Evolutionary conservation across 2,329 filamentous ascomycete genomes (phyloP).

Genomic region (Ceratocystis cubensis): DNA sequence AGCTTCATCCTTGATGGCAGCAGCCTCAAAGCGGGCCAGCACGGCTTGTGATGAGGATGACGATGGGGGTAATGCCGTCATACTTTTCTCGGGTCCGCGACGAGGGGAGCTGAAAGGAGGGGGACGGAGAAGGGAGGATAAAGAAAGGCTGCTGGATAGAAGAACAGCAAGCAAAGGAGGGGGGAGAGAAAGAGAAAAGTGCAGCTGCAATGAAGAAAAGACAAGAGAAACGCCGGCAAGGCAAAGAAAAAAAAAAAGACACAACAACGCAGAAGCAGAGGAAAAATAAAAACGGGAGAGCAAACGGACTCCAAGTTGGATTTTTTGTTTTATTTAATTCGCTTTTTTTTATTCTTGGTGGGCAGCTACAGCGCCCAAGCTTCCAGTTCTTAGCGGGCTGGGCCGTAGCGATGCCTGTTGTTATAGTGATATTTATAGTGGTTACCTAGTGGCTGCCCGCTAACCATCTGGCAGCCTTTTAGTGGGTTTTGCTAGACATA

Average conservation of each 20-base stretch:
- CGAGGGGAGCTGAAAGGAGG: neutral
- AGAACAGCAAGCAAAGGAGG: neutral
- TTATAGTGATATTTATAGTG: neutral
- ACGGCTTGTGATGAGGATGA: slow-evolving; percentile 13
- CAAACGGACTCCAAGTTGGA: slow-evolving; percentile 2
- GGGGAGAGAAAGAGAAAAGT: neutral
- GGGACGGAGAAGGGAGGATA: neutral
- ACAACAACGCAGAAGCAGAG: slow-evolving; percentile 10
- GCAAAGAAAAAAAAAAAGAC: slow-evolving; percentile 4
- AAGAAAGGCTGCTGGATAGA: neutral
- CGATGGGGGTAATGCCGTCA: slow-evolving; percentile 1
- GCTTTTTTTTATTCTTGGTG: neutral
- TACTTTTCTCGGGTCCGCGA: neutral
- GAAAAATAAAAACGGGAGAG: slow-evolving; percentile 11
- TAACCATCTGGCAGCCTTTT: neutral
- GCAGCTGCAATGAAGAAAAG: neutral
- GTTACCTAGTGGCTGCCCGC: no score
- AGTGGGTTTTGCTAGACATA: neutral
- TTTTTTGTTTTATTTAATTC: slow-evolving; percentile 6
- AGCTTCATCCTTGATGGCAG: slow-evolving; percentile 62
- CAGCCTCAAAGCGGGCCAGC: slow-evolving; percentile 60
- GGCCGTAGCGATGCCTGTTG: neutral
- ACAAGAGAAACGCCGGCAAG: slow-evolving; percentile 6
- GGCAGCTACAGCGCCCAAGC: neutral
- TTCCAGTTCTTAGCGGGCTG: neutral